Evolutionary conservation across 208 protist species (phyloP).

Genomic region (Trypanosomatidae sp.): DNA sequence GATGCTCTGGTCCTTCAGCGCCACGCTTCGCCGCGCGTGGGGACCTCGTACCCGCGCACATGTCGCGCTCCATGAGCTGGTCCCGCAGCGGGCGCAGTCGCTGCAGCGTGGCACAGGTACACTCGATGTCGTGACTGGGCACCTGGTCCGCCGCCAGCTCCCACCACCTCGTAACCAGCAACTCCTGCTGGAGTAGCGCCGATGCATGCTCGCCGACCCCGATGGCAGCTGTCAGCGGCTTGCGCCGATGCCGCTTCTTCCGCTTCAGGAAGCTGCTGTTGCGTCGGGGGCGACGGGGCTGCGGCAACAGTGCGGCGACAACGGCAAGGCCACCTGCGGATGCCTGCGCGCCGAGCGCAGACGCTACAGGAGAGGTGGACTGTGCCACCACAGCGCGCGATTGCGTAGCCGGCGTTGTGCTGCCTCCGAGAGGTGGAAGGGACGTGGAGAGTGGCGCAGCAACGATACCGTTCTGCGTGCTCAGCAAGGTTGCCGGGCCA

Average conservation of each 20-base stretch:
- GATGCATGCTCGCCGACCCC: conserved; percentile 55
- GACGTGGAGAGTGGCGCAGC: background rate
- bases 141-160: conserved; percentile 43
- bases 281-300: background rate
- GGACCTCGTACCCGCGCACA: conserved; percentile 1
- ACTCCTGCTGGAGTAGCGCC: conserved; percentile 30
- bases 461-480: background rate
- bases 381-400: background rate
- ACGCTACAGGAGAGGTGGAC: background rate
- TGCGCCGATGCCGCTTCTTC: conserved; percentile 1
- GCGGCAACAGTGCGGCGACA: background rate
- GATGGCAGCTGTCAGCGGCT: conserved; percentile 38
- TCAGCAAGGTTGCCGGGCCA: background rate
- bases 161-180: conserved; percentile 29
- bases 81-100: conserved; percentile 34
- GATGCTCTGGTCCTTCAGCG: background rate
- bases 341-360: background rate
- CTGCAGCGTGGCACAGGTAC: conserved; percentile 43
- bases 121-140: conserved; percentile 36
- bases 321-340: background rate
- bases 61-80: conserved; percentile 33
- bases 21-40: background rate
- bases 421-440: background rate
- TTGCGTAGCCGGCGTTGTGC: background rate
- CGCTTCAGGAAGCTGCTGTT: background rate